A percentile compares a stretch with the other conserved stretches of the same genome.
Conservation (phyloP, 2,329 filamentous ascomycete genomes). For the Lachnellula occidentalis region DNA sequence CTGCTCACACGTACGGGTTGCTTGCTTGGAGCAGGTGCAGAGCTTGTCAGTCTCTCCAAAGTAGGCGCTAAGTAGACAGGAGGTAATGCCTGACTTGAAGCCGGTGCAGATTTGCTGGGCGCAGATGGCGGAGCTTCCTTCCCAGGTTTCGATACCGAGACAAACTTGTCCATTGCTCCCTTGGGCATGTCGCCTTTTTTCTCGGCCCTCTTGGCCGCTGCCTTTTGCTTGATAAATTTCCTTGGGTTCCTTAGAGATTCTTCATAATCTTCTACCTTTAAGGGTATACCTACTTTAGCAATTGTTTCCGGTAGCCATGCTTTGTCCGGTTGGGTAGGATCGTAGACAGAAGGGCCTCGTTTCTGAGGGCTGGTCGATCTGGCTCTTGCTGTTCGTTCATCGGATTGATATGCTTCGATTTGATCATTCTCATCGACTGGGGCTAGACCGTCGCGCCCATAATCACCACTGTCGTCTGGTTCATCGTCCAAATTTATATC, state of each 20-base stretch:
- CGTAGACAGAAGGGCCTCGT: conserved; percentile 45
- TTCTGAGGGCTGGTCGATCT: conserved; percentile 26
- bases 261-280: conserved; percentile 62
- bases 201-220: conserved; percentile 20
- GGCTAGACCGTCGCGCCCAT: conserved; percentile 49
- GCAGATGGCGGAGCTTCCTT: not conserved
- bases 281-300: conserved; percentile 58
- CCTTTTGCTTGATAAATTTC: conserved; percentile 20
- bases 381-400: conserved; percentile 12
- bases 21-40: not conserved
- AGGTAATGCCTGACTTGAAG: conserved; percentile 15
- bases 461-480: conserved; percentile 43
- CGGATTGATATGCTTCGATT: conserved; percentile 33
- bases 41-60: conserved; percentile 7
- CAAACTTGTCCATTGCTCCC: conserved; percentile 31
- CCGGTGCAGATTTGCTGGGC: conserved; percentile 2
- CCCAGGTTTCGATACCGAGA: conserved; percentile 27
- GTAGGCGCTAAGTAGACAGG: conserved; percentile 19
- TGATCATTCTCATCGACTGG: conserved; percentile 62
- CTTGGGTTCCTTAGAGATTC: conserved; percentile 29
- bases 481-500: conserved; percentile 71
- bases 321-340: conserved; percentile 60
- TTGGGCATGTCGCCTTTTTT: conserved; percentile 26
- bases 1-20: not conserved
- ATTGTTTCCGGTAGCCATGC: conserved; percentile 64